A percentile compares a stretch with the other conserved stretches of the same genome.
These are phyloP conservation scores for Colletotrichum horii DNA, from an alignment of 2,329 filamentous ascomycete species.

Conservation along the genomic window DNA sequence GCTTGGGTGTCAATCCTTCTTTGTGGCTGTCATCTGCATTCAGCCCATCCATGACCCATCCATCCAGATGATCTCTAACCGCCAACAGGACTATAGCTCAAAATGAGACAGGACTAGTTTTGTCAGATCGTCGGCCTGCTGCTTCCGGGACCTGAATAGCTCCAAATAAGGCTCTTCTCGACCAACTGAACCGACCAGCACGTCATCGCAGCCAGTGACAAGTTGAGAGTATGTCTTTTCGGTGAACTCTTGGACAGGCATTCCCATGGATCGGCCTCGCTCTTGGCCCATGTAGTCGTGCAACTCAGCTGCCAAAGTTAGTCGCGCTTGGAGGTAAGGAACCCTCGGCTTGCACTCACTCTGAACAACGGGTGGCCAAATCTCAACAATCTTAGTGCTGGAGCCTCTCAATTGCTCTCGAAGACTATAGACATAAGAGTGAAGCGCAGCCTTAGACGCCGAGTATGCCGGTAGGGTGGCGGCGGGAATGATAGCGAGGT, in stretches of 20 bases:
- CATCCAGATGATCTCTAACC: not conserved
- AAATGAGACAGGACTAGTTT: not conserved
- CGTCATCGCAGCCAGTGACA: constrained; percentile 36
- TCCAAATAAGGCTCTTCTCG: not conserved
- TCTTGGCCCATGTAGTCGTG: constrained; percentile 26
- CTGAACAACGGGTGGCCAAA: constrained; percentile 36
- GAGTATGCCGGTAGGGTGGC: constrained; percentile 42
- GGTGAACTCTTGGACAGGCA: constrained; percentile 35
- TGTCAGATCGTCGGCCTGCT: not conserved
- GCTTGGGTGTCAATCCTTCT: not conserved
- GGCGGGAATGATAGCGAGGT: constrained; percentile 37
- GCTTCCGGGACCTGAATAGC: not conserved
- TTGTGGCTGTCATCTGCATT: not conserved
- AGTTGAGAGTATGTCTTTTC: constrained; percentile 39
- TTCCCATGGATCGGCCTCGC: constrained; percentile 18
- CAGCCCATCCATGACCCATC: not conserved
- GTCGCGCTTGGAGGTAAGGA: constrained; percentile 24
- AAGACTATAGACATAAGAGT: constrained; percentile 45
- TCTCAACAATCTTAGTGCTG: constrained; percentile 37
- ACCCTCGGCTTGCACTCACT: constrained; percentile 28
- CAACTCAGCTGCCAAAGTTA: constrained; percentile 22
- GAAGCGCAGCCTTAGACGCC: constrained; percentile 49
- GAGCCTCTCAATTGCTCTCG: constrained; percentile 34
- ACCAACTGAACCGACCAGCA: constrained; percentile 15
- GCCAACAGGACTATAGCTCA: not conserved